Percentiles rank a stretch among this genome's conserved stretches.
phyloP scores from a whole-genome alignment of 441 rosid species.

The Gossypium aridum region DNA sequence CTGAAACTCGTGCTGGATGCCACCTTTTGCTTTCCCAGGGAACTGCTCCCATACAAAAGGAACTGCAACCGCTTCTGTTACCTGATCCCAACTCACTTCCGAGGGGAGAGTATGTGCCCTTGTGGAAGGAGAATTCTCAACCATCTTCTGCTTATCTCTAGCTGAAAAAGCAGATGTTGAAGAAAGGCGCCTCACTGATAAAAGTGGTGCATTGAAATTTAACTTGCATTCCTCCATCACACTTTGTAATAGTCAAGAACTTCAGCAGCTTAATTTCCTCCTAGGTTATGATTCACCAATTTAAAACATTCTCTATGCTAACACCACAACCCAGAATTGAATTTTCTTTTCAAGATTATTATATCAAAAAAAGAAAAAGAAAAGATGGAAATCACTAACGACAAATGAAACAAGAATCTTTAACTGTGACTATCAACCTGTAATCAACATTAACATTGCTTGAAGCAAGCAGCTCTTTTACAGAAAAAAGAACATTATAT shows the following conservation, averaged over 20 bases:
- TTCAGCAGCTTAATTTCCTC: slow-evolving; percentile 2
- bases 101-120: slow-evolving; percentile 23
- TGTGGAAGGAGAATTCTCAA: slow-evolving; percentile 17
- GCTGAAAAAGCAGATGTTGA: slow-evolving; percentile 20
- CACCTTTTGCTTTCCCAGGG: slow-evolving; percentile 71
- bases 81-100: slow-evolving; percentile 46
- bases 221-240: slow-evolving; percentile 65
- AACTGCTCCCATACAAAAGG: slow-evolving; percentile 87
- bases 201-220: slow-evolving; percentile 73
- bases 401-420: slow-evolving; percentile 6
- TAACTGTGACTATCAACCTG: not conserved
- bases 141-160: slow-evolving; percentile 22
- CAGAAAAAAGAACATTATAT: not conserved
- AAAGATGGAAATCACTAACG: not conserved
- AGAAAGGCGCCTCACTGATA: slow-evolving; percentile 66
- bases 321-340: not conserved
- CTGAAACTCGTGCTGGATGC: slow-evolving; percentile 23
- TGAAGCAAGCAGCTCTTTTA: not conserved
- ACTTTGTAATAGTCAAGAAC: not conserved
- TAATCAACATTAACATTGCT: slow-evolving; percentile 1
- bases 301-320: not conserved
- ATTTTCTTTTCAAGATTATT: not conserved
- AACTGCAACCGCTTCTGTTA: slow-evolving; percentile 72
- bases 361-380: not conserved
- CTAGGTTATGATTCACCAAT: slow-evolving; percentile 4